Percentiles rank a stretch among this genome's conserved stretches.
These are phyloP conservation scores for Omphalotus guepiniiformis DNA, from an alignment of 768 basidiomycete species.

Conservation along the genomic window DNA sequence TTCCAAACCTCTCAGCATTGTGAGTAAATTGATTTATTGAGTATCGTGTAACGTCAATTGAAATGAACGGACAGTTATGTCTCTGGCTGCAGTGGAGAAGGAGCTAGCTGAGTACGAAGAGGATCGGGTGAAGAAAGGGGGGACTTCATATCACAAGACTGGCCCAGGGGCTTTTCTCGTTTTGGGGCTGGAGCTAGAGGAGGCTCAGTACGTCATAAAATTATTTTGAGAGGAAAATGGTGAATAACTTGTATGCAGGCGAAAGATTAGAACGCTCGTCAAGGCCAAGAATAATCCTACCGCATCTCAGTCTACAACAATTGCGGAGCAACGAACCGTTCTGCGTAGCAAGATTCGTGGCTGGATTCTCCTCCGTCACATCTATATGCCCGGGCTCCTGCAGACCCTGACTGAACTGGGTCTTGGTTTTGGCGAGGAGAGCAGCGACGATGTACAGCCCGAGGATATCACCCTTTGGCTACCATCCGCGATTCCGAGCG, in stretches of 20 bases:
- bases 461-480: neutral
- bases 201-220: constrained; percentile 14
- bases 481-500: neutral
- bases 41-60: neutral
- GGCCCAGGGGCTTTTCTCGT: constrained; percentile 12
- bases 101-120: constrained; percentile 3
- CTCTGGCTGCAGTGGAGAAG: neutral
- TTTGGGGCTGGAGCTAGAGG: constrained; percentile 16
- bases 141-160: constrained; percentile 9
- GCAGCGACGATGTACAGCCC: neutral
- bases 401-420: neutral
- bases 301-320: neutral
- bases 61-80: neutral
- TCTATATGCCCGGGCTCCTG: neutral
- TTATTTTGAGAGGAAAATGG: neutral
- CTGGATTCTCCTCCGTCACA: neutral
- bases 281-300: neutral
- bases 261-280: neutral
- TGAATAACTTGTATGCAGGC: neutral
- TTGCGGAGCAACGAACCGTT: neutral
- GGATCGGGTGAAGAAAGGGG: neutral
- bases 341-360: neutral
- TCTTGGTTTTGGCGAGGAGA: neutral
- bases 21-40: neutral
- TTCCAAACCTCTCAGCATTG: neutral